Evolutionary conservation across 2,329 filamentous ascomycete genomes (phyloP).

Genomic region (Didymella arachidicola): DNA sequence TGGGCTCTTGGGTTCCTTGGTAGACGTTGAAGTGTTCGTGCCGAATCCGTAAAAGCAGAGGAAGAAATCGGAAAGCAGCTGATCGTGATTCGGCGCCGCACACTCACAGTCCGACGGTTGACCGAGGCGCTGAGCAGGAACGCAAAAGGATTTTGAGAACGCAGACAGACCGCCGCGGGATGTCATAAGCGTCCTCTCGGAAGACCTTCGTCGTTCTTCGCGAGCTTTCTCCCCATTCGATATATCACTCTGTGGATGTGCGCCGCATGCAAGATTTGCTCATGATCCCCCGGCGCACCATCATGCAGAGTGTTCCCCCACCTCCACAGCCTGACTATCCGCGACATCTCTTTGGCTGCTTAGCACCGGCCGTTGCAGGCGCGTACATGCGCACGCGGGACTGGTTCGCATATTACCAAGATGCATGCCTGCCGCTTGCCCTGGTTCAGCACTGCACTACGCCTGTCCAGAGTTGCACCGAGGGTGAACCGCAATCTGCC

Average conservation of each 20-base stretch:
- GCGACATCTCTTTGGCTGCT: conserved; percentile 20
- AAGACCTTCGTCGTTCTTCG: conserved; percentile 7
- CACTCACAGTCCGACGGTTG: conserved; percentile 14
- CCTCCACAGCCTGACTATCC: conserved; percentile 20
- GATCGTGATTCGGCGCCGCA: conserved; percentile 29
- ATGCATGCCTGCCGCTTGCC: conserved; percentile 11
- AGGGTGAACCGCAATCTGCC: conserved; percentile 10
- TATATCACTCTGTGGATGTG: conserved; percentile 23
- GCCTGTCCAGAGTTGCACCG: conserved; percentile 6
- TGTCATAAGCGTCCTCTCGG: background rate
- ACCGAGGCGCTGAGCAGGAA: conserved; percentile 16
- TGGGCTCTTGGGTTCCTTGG: conserved; percentile 20
- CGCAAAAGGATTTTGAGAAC: conserved; percentile 7
- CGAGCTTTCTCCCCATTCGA: conserved; percentile 19
- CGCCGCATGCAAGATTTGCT: conserved; percentile 38
- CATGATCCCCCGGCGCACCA: conserved; percentile 26
- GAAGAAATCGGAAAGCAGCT: conserved; percentile 45
- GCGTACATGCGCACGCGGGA: conserved; percentile 15
- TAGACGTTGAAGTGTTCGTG: conserved; percentile 22
- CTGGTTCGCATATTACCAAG: conserved; percentile 17
- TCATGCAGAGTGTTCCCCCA: conserved; percentile 28
- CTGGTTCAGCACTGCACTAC: background rate
- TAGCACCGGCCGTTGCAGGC: conserved; percentile 18
- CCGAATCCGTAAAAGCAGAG: conserved; percentile 28
- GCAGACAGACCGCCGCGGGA: background rate